Evolutionary conservation across 108 stramenopile species (phyloP).

Genomic region (Cyclostephanos invisitatus): DNA sequence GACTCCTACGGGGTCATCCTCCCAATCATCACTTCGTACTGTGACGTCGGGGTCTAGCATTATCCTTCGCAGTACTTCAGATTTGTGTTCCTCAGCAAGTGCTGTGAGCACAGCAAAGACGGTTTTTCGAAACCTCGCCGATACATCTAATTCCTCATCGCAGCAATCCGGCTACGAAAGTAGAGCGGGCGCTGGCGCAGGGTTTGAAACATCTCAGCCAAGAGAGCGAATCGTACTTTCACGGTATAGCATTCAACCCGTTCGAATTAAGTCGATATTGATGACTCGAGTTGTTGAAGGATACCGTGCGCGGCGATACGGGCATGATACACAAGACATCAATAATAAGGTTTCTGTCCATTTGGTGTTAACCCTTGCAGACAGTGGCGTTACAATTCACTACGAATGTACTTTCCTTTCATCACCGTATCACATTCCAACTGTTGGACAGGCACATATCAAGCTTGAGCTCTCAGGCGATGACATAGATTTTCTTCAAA

Average conservation of each 20-base stretch:
- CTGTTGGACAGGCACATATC: slow-evolving; percentile 74
- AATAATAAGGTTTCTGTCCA: slow-evolving; percentile 81
- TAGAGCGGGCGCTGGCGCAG: neutral
- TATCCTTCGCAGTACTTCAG: slow-evolving; percentile 1
- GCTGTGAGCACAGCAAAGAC: slow-evolving; percentile 7
- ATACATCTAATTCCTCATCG: neutral
- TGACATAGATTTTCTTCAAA: slow-evolving; percentile 59
- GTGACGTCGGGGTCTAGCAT: slow-evolving; percentile 7
- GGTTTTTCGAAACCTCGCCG: slow-evolving; percentile 8
- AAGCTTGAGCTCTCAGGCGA: slow-evolving; percentile 77
- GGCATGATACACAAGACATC: slow-evolving; percentile 62
- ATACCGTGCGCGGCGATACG: slow-evolving; percentile 70
- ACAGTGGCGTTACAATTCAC: slow-evolving; percentile 62
- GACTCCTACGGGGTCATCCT: slow-evolving; percentile 45
- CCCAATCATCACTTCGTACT: slow-evolving; percentile 8
- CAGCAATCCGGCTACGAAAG: slow-evolving; percentile 6
- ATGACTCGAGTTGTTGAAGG: slow-evolving; percentile 77
- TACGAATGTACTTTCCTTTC: slow-evolving; percentile 82
- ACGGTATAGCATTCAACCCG: slow-evolving; percentile 67
- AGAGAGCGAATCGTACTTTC: slow-evolving; percentile 57
- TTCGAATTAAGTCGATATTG: slow-evolving; percentile 72
- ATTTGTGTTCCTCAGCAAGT: slow-evolving; percentile 9
- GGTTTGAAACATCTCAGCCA: slow-evolving; percentile 9
- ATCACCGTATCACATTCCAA: slow-evolving; percentile 53
- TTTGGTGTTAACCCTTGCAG: slow-evolving; percentile 55